A percentile compares a stretch with the other conserved stretches of the same genome.
Evolutionary conservation across 2,329 filamentous ascomycete genomes (phyloP).

Genomic region (Rutstroemia sp.): DNA sequence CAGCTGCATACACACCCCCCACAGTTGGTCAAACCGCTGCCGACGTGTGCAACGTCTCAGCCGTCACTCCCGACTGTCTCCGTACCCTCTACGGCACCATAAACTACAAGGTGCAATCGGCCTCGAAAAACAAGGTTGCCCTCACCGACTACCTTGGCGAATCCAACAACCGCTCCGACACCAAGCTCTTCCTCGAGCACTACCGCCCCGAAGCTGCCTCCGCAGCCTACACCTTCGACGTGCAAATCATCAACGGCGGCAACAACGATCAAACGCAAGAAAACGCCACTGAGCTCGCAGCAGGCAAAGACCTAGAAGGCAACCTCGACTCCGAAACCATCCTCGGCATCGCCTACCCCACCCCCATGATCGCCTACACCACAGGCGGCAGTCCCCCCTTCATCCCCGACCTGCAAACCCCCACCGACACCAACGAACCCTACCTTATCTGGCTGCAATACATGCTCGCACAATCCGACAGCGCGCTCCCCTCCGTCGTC

Average conservation of each 20-base stretch:
- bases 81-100: slow-evolving; percentile 20
- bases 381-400: slow-evolving; percentile 49
- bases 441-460: slow-evolving; percentile 48
- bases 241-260: slow-evolving; percentile 9
- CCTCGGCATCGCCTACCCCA: slow-evolving; percentile 44
- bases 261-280: slow-evolving; percentile 12
- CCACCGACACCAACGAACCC: slow-evolving; percentile 39
- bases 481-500: slow-evolving; percentile 44
- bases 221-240: slow-evolving; percentile 8
- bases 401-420: slow-evolving; percentile 34
- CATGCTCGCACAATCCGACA: slow-evolving; percentile 38
- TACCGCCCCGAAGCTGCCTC: slow-evolving; percentile 17
- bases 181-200: slow-evolving; percentile 17
- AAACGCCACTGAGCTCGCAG: slow-evolving; percentile 10
- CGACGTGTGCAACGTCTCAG: slow-evolving; percentile 57
- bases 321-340: slow-evolving; percentile 51
- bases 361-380: slow-evolving; percentile 44
- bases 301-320: slow-evolving; percentile 35
- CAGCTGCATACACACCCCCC: slow-evolving; percentile 3
- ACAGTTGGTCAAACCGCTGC: not conserved
- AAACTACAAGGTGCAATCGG: slow-evolving; percentile 15
- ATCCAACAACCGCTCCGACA: slow-evolving; percentile 21
- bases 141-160: slow-evolving; percentile 22
- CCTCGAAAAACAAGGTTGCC: slow-evolving; percentile 18
- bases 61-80: slow-evolving; percentile 22